phyloP scores from a whole-genome alignment of 345 rosid genomes.

The Linum lewisii region DNA sequence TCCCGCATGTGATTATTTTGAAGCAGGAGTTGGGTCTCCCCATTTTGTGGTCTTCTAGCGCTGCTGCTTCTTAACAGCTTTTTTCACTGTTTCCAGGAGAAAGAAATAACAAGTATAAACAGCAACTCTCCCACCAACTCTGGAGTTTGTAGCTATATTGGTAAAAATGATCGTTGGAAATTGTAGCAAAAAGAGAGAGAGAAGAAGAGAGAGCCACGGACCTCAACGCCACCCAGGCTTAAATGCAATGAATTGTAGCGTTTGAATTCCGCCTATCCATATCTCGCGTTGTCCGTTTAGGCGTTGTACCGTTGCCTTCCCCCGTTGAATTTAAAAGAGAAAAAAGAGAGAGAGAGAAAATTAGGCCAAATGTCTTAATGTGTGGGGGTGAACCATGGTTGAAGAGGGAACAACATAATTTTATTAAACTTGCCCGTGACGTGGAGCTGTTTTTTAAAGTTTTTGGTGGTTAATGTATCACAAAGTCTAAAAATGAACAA shows the following conservation, averaged over 20 bases:
- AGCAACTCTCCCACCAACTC: too few relatives aligned
- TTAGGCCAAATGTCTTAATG: too few relatives aligned
- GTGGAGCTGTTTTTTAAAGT: too few relatives aligned
- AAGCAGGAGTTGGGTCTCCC: slow-evolving; percentile 74
- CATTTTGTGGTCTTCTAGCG: slow-evolving; percentile 22
- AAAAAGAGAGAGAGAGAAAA: too few relatives aligned
- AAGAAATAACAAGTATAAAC: too few relatives aligned
- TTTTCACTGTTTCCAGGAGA: background rate
- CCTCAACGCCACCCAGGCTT: slow-evolving; percentile 26
- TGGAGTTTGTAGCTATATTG: background rate
- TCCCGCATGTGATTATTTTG: slow-evolving; percentile 59
- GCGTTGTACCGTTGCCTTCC: background rate
- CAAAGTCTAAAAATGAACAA: too few relatives aligned
- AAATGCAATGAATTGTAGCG: slow-evolving; percentile 17
- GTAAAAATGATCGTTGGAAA: slow-evolving; percentile 35
- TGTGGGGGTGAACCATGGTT: too few relatives aligned
- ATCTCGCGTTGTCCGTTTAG: slow-evolving; percentile 12
- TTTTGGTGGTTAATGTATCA: too few relatives aligned
- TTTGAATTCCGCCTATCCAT: slow-evolving; percentile 33
- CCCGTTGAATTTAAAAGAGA: too few relatives aligned
- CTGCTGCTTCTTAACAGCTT: background rate
- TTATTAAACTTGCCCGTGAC: too few relatives aligned
- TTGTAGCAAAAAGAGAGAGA: slow-evolving; percentile 19
- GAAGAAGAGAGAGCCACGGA: slow-evolving; percentile 22
- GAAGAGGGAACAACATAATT: too few relatives aligned